Conservation (phyloP, 768 basidiomycete species). For the Tylopilus rubrobrunneus region DNA sequence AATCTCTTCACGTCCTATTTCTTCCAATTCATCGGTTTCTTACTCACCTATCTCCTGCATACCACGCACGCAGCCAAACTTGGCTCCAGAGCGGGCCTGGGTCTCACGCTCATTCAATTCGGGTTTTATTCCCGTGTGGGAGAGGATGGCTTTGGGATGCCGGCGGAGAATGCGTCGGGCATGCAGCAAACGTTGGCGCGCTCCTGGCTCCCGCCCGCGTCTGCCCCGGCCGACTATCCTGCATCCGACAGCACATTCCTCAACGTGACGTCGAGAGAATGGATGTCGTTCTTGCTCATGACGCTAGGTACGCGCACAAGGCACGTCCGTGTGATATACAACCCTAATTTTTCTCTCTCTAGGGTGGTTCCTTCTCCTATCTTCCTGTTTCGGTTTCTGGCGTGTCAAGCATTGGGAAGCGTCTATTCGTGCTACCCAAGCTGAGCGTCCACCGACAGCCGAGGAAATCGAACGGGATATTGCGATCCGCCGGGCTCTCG, state of each 20-base stretch:
- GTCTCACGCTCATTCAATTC: constrained; percentile 90
- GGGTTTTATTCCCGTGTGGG: constrained; percentile 67
- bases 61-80: constrained; percentile 90
- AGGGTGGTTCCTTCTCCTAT: constrained; percentile 92
- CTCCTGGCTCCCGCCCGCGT: constrained; percentile 19
- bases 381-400: constrained; percentile 78
- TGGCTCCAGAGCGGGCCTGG: constrained; percentile 93
- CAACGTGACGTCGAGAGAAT: constrained; percentile 63
- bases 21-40: constrained; percentile 95
- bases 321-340: neutral
- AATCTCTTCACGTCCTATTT: constrained; percentile 87
- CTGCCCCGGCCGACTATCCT: constrained; percentile 20
- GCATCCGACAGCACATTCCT: constrained; percentile 19
- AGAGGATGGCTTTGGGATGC: constrained; percentile 27
- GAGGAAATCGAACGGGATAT: constrained; percentile 52
- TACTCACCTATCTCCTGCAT: constrained; percentile 90
- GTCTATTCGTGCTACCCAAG: constrained; percentile 50
- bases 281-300: constrained; percentile 92
- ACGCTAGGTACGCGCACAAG: constrained; percentile 54
- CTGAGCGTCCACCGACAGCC: constrained; percentile 19
- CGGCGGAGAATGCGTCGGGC: constrained; percentile 15
- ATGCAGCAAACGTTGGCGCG: constrained; percentile 15
- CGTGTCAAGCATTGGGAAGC: constrained; percentile 83
- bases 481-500: constrained; percentile 48
- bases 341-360: neutral